phyloP scores from a whole-genome alignment of 495 filamentous ascomycete genomes.

The Trichoderma reesei region DNA sequence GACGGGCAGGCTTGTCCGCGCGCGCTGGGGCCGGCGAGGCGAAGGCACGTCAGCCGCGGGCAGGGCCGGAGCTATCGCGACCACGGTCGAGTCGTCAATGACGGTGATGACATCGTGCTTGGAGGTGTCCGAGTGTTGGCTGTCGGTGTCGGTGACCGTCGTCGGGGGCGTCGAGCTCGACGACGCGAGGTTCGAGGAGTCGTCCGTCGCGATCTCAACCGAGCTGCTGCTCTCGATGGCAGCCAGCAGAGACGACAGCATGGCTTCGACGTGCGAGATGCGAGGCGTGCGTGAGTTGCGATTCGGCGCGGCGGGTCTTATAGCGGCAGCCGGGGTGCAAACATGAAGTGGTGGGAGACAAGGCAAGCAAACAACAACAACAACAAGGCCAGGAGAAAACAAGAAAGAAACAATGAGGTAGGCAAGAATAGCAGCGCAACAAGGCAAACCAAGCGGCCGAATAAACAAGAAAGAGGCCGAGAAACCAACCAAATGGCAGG shows the following conservation, averaged over 20 bases:
- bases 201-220: conserved; percentile 23
- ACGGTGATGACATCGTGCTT: conserved; percentile 14
- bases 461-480: background rate
- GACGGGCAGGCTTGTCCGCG: conserved; percentile 35
- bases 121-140: conserved; percentile 32
- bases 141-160: conserved; percentile 35
- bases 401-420: background rate
- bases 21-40: conserved; percentile 32
- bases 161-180: conserved; percentile 40
- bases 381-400: background rate
- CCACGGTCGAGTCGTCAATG: background rate
- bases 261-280: background rate
- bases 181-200: conserved; percentile 33
- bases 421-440: background rate
- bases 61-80: background rate
- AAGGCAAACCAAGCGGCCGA: background rate
- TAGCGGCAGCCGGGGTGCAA: background rate
- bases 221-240: conserved; percentile 20
- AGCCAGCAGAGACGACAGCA: background rate
- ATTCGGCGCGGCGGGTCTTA: background rate
- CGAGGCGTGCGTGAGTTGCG: too few species aligned
- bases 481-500: background rate
- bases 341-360: background rate
- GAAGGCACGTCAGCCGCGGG: conserved; percentile 13
- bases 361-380: background rate